phyloP scores from a whole-genome alignment of 139 green algal species.

The Tetraselmis chui region DNA sequence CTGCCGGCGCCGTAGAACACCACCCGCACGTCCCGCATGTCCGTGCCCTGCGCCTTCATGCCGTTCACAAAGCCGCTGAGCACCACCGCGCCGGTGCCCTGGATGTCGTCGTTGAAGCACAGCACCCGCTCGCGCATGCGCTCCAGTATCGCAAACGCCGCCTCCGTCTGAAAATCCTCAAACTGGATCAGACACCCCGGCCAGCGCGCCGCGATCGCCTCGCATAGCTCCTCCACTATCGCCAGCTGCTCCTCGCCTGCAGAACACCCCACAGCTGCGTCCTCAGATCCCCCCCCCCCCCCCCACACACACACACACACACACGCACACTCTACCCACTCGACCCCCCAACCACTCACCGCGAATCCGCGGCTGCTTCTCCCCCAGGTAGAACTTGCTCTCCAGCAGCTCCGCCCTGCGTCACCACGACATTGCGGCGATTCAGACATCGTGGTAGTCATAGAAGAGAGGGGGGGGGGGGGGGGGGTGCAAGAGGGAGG shows the following conservation, averaged over 20 bases:
- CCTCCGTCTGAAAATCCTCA: constrained; percentile 24
- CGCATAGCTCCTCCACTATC: constrained; percentile 37
- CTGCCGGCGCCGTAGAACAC: constrained; percentile 49
- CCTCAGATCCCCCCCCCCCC: constrained; percentile 23
- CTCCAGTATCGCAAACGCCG: constrained; percentile 54
- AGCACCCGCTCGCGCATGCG: constrained; percentile 38
- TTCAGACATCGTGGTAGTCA: neutral
- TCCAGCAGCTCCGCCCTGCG: no score
- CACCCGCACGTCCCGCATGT: constrained; percentile 25
- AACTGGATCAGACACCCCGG: constrained; percentile 39
- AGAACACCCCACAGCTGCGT: neutral
- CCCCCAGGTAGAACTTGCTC: no score
- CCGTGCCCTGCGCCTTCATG: constrained; percentile 35
- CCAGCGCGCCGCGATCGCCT: constrained; percentile 29
- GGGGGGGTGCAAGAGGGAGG: no score
- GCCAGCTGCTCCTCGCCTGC: constrained; percentile 5
- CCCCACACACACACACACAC: no score
- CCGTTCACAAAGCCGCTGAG: constrained; percentile 43
- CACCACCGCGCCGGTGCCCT: constrained; percentile 41
- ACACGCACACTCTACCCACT: neutral
- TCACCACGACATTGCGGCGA: no score
- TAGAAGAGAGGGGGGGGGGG: no score
- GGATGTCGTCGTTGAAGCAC: constrained; percentile 60
- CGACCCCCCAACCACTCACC: neutral
- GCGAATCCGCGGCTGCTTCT: no score